Evolutionary conservation across 2,329 filamentous ascomycete species (phyloP).

Genomic region (Botrytis byssoidea): DNA sequence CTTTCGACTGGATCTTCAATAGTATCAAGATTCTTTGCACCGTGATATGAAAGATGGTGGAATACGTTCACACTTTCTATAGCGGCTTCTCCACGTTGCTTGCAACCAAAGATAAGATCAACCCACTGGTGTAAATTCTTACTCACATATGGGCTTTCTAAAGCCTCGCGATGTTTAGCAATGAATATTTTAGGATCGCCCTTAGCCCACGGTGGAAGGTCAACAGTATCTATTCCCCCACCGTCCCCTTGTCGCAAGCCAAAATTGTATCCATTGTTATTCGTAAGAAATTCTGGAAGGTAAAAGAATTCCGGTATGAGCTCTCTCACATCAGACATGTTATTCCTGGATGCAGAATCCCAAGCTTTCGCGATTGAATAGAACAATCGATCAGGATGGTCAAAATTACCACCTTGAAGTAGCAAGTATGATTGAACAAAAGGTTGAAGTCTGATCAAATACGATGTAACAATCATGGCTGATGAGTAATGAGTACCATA

Average conservation of each 20-base stretch:
- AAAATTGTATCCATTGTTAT: constrained; percentile 92
- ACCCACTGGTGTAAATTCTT: constrained; percentile 92
- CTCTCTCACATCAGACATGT: constrained; percentile 92
- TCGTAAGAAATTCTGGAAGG: constrained; percentile 90
- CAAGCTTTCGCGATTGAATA: constrained; percentile 90
- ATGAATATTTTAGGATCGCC: constrained; percentile 95
- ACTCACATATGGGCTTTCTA: constrained; percentile 91
- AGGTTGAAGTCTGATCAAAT: constrained; percentile 89
- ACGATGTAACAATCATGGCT: constrained; percentile 97
- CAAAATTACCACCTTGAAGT: constrained; percentile 92
- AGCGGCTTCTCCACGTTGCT: constrained; percentile 90
- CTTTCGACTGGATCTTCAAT: constrained; percentile 87
- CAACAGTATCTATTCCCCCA: constrained; percentile 78
- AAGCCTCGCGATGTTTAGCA: constrained; percentile 87
- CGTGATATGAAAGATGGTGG: constrained; percentile 92
- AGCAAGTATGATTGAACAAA: constrained; percentile 95
- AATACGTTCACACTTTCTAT: constrained; percentile 93
- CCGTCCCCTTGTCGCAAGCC: constrained; percentile 79
- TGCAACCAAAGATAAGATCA: constrained; percentile 89
- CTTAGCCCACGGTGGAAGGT: constrained; percentile 94
- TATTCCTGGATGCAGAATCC: constrained; percentile 83
- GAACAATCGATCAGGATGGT: constrained; percentile 93
- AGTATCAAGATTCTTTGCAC: constrained; percentile 85
- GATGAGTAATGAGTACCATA: constrained; percentile 99
- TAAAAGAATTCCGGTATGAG: constrained; percentile 98